Evolutionary conservation across 2,329 filamentous ascomycete genomes (phyloP).

Genomic region (Diplodia corticola): DNA sequence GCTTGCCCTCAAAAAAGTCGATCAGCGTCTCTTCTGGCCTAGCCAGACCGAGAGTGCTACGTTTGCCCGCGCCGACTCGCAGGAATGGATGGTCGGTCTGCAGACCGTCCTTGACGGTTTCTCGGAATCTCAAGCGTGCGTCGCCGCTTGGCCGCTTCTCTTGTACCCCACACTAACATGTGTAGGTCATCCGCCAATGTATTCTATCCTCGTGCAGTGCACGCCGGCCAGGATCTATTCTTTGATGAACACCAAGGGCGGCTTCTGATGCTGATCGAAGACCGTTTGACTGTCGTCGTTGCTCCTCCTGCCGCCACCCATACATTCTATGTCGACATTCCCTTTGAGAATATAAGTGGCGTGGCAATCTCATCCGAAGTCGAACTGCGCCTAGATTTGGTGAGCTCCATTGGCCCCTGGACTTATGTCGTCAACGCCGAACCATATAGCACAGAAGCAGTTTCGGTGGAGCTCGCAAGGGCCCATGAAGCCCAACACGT

Average conservation of each 20-base stretch:
- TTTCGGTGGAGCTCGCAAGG: conserved; percentile 22
- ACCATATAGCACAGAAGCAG: conserved; percentile 25
- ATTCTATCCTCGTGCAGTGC: conserved; percentile 24
- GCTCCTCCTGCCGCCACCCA: conserved; percentile 19
- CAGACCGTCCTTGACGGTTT: conserved; percentile 34
- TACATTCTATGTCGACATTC: conserved; percentile 34
- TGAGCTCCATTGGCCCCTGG: conserved; percentile 24
- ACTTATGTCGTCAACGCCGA: conserved; percentile 32
- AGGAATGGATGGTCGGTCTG: conserved; percentile 33
- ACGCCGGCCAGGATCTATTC: conserved; percentile 29
- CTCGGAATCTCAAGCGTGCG: conserved; percentile 17
- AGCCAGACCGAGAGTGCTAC: conserved; percentile 27
- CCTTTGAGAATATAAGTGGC: conserved; percentile 23
- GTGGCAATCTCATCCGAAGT: not conserved
- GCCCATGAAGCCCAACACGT: not conserved
- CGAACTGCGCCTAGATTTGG: conserved; percentile 24
- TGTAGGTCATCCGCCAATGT: not conserved
- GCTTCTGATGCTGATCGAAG: conserved; percentile 6
- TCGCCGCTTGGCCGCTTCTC: too few relatives aligned
- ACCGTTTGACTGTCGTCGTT: conserved; percentile 30
- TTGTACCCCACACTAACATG: not conserved
- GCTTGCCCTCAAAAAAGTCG: conserved; percentile 29
- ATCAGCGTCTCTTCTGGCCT: conserved; percentile 33
- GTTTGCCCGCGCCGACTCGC: conserved; percentile 29
- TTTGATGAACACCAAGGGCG: not conserved